Evolutionary conservation across 352 stramenopile species (phyloP), one percentile per base, ranked within the genome.

Genomic region (Pythium myriotylum): DNA sequence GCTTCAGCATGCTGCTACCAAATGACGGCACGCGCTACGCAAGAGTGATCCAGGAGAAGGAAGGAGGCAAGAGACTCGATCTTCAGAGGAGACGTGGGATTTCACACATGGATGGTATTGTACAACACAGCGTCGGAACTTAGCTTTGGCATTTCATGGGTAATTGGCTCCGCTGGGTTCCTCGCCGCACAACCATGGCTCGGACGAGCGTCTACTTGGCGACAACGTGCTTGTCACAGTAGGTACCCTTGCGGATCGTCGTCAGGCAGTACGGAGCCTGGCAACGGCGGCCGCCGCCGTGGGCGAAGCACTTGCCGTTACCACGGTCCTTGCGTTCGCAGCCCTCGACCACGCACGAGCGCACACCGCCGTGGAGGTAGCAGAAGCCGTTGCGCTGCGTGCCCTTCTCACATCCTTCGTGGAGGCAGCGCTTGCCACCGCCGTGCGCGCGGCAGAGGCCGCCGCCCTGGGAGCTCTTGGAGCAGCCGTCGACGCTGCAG

Each of bases 281-380:
- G 67, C 84, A 92, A 43, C 81, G 81, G 61, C 81, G 81, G 53
- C 84, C 82, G 41, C 83, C 84, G 17, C 84, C 82, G 60, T 92
- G 84, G 1, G 79, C 83, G 32, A 91, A 90, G 74, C 84, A 93
- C 65, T 89, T 89, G 68, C 84, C 84, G 46, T 91, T 92, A 55
- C 84, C 84, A n/a, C 84, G 80, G 68, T 93, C 84, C 57, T 92
- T 92, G 63, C 89, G 89, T 47, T 88, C 76, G 58, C 84, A 93
- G 2, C 78, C 82, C 33, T 84, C 76, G 3, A 91, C 72, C 10
- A 70, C 70, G 63, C 84, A 93, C n/a, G 77, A 81, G 17, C 84
- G 80, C 29, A 92, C 79, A 46, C 84, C 82, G 33, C 84, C 84
- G 60, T 94, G 84, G 45, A 91, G 48, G 50, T 91, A 91, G 74